Percentiles rank a stretch among this genome's conserved stretches.
These are phyloP conservation scores for Prunella vulgaris DNA, from an alignment of 257 asterid genomes.

Conservation along the genomic window DNA sequence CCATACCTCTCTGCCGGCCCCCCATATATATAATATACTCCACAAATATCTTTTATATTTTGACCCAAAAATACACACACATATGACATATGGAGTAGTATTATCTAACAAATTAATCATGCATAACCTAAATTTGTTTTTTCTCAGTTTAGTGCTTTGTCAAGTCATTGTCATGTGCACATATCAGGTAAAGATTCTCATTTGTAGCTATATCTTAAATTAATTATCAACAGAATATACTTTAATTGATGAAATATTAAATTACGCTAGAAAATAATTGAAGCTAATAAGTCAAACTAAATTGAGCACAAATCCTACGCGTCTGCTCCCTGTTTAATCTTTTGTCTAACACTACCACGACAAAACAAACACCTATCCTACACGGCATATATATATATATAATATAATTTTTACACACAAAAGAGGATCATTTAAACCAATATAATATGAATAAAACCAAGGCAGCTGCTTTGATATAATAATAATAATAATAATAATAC, in stretches of 20 bases:
- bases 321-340: background rate
- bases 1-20: slow-evolving; percentile 25
- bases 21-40: background rate
- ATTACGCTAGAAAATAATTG: background rate
- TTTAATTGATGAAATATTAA: background rate
- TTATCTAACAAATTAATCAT: background rate
- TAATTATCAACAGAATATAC: background rate
- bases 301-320: background rate
- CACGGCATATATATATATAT: background rate
- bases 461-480: no score
- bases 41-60: no score
- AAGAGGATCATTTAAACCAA: no score
- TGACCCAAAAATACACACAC: no score
- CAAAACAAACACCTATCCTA: background rate
- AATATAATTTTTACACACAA: no score
- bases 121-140: background rate
- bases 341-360: background rate
- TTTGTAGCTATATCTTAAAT: background rate
- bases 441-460: no score
- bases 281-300: slow-evolving; percentile 6
- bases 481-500: no score
- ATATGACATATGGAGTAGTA: no score
- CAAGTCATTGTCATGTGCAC: slow-evolving; percentile 6
- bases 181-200: background rate
- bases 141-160: background rate